These are phyloP conservation scores for Ormosia semicastrata DNA, from an alignment of 306 rosid genomes.

Conservation along the genomic window DNA sequence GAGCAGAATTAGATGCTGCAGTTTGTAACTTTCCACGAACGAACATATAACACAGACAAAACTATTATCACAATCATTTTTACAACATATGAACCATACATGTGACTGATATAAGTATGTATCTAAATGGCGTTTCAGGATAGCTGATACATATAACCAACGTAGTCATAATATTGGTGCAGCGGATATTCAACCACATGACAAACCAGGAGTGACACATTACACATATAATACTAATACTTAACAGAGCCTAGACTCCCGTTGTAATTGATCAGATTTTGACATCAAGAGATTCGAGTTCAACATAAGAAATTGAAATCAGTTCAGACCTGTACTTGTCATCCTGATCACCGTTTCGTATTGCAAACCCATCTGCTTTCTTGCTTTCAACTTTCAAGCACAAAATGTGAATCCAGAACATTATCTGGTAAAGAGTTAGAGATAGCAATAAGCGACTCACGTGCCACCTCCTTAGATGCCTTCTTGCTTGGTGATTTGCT, in stretches of 20 bases:
- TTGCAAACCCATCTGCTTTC: conserved; percentile 13
- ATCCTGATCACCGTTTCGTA: conserved; percentile 11
- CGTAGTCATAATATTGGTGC: background rate
- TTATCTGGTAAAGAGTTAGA: conserved; percentile 37
- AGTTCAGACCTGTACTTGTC: conserved; percentile 38
- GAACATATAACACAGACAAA: background rate
- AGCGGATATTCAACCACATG: background rate
- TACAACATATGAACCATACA: background rate
- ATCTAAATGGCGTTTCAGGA: background rate
- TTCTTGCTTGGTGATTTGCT: conserved; percentile 32
- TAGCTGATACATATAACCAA: background rate
- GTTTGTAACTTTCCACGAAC: background rate
- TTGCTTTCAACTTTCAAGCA: conserved; percentile 30
- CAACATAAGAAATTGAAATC: conserved; percentile 41
- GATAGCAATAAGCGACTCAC: conserved; percentile 40
- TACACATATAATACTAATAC: background rate
- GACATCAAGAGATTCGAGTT: conserved; percentile 33
- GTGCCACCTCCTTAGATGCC: conserved; percentile 36
- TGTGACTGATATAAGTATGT: background rate
- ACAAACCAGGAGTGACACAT: background rate
- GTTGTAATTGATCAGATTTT: conserved; percentile 17
- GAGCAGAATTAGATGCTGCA: background rate
- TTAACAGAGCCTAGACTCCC: conserved; percentile 10
- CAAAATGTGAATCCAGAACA: conserved; percentile 12
- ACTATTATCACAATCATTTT: background rate